Percentiles rank a stretch among this genome's conserved stretches.
Evolutionary conservation across 805 yeast genomes (phyloP).

Genomic region (Tetrapisispora iriomotensis): DNA sequence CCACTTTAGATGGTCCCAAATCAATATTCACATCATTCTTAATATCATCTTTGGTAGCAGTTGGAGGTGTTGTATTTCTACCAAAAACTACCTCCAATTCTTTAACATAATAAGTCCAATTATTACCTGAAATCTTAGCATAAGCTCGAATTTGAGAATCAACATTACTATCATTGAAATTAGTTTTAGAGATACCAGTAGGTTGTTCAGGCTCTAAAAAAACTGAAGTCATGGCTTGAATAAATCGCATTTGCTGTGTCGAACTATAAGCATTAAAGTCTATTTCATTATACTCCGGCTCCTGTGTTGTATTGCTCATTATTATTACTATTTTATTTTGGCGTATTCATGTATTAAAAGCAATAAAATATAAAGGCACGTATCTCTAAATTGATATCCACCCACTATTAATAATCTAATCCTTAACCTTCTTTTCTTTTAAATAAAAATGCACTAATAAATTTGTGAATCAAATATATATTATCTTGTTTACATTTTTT

Average conservation of each 20-base stretch:
- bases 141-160: conserved; percentile 83
- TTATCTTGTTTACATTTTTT: no score
- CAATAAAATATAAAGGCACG: no score
- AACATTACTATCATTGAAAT: conserved; percentile 55
- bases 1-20: conserved; percentile 93
- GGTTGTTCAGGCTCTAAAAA: conserved; percentile 61
- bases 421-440: no score
- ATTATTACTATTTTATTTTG: background rate
- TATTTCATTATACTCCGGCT: background rate
- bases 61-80: conserved; percentile 47
- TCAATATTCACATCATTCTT: conserved; percentile 46
- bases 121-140: conserved; percentile 86
- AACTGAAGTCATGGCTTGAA: conserved; percentile 63
- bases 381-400: no score
- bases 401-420: no score
- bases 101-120: conserved; percentile 91
- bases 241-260: conserved; percentile 38
- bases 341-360: no score
- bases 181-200: conserved; percentile 64
- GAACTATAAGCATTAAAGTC: conserved; percentile 5
- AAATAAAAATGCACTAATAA: no score
- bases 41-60: background rate
- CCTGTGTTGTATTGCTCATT: background rate
- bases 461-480: no score
- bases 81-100: conserved; percentile 68